Percentiles rank a stretch among this genome's conserved stretches.
Evolutionary conservation across 208 protist species (phyloP).

Genomic region (Leishmania amazonensis): DNA sequence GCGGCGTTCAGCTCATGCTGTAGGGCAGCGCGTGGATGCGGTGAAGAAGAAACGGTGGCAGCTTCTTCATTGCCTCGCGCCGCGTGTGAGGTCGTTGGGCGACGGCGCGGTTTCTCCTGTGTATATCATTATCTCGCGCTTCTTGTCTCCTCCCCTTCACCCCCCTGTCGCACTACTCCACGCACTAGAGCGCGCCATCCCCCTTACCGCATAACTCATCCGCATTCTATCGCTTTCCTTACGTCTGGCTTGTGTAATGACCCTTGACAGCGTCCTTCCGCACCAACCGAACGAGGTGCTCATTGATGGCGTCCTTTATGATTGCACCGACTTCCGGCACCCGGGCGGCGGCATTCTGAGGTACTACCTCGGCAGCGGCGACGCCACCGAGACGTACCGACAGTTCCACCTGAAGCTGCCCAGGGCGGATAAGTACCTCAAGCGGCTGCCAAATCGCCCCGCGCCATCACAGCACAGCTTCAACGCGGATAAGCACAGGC

Average conservation of each 20-base stretch:
- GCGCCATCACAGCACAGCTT: slow-evolving; percentile 26
- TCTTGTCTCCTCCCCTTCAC: background rate
- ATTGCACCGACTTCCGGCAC: slow-evolving; percentile 64
- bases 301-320: slow-evolving; percentile 71
- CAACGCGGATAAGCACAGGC: slow-evolving; percentile 42
- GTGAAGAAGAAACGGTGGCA: no score
- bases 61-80: no score
- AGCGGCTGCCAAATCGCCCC: slow-evolving; percentile 49
- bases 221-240: background rate
- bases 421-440: slow-evolving; percentile 51
- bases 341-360: slow-evolving; percentile 70
- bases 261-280: slow-evolving; percentile 1
- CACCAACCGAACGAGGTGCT: slow-evolving; percentile 60
- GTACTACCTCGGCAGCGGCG: slow-evolving; percentile 58
- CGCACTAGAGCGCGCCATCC: background rate
- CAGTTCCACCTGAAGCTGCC: slow-evolving; percentile 71
- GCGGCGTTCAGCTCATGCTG: no score
- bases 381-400: slow-evolving; percentile 68
- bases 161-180: background rate
- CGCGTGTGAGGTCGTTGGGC: background rate
- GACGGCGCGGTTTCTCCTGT: no score
- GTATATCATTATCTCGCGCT: background rate
- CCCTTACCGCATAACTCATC: background rate
- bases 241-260: slow-evolving; percentile 6
- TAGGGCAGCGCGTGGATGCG: background rate